These are phyloP conservation scores for Backusella circina DNA, from an alignment of 192 early-diverging fungal species.

Conservation along the genomic window DNA sequence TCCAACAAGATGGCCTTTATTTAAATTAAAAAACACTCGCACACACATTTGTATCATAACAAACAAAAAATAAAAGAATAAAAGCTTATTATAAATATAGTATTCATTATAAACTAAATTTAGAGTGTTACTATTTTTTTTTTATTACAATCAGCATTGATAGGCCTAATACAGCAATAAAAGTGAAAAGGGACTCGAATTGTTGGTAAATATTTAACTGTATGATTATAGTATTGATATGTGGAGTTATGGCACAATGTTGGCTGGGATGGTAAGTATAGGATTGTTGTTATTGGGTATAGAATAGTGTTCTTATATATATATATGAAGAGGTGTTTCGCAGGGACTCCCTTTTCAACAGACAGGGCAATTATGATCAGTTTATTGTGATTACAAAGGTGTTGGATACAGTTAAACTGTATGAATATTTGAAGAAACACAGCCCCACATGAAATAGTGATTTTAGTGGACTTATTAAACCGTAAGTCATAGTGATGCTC, in stretches of 20 bases:
- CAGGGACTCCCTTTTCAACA: conserved; percentile 99
- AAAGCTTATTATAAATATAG: too few species aligned
- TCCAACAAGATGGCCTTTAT: conserved; percentile 7
- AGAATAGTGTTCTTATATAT: not conserved
- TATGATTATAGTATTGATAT: conserved; percentile 99
- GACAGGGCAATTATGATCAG: conserved; percentile 97
- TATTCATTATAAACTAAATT: too few species aligned
- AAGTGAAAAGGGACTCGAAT: conserved; percentile 98
- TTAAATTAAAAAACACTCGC: not conserved
- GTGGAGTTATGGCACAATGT: conserved; percentile 99
- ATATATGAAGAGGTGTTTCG: conserved; percentile 92
- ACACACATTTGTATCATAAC: not conserved
- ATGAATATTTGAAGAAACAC: conserved; percentile 93
- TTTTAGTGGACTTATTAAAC: conserved; percentile 87
- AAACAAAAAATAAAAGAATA: not conserved
- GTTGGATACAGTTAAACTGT: conserved; percentile 90
- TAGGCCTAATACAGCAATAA: too few species aligned
- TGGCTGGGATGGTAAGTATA: conserved; percentile 91
- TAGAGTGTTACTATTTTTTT: too few species aligned
- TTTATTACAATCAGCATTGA: too few species aligned
- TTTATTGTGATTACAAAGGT: conserved; percentile 97
- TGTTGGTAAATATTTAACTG: conserved; percentile 94
- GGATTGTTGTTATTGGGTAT: not conserved
- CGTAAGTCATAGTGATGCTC: not conserved
- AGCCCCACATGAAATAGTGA: conserved; percentile 83